A percentile compares a stretch with the other conserved stretches of the same genome.
Evolutionary conservation across 2,329 filamentous ascomycete species (phyloP).

Genomic region (Microdochium trichocladiopsis): DNA sequence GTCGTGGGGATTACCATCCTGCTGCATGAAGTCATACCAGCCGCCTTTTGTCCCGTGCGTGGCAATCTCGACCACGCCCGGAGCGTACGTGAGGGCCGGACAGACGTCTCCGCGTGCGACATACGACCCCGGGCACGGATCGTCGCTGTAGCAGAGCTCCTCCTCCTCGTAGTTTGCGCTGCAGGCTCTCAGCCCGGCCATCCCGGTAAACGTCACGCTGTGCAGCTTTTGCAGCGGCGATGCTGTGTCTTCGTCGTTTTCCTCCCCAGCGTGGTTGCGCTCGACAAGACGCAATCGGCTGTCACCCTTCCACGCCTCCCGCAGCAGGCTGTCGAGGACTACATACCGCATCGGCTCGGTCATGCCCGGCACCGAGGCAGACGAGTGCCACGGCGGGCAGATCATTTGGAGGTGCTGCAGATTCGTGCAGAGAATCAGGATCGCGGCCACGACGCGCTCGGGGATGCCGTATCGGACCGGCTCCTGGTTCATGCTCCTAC

Average conservation of each 20-base stretch:
- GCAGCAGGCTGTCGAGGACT: neutral
- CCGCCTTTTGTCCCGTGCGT: neutral
- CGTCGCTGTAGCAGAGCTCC: neutral
- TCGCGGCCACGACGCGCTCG: neutral
- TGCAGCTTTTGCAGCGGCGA: neutral
- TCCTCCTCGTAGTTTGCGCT: neutral
- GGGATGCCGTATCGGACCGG: neutral
- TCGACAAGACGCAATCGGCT: neutral
- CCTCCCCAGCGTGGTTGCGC: no score
- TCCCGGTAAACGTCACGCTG: neutral
- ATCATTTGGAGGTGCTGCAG: neutral
- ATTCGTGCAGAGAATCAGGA: neutral
- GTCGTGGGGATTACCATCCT: no score
- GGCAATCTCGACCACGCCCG: neutral
- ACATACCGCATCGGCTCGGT: neutral
- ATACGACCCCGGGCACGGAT: neutral
- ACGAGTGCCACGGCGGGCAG: neutral
- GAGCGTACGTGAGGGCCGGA: neutral
- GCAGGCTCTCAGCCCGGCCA: neutral
- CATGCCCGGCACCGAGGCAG: no score
- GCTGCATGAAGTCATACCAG: neutral
- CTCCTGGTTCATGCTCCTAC: neutral
- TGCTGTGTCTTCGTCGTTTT: no score
- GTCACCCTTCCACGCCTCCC: neutral
- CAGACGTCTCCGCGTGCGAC: neutral